Conservation (phyloP, 2,329 filamentous ascomycete species). For the Stachybotrys chartarum region DNA sequence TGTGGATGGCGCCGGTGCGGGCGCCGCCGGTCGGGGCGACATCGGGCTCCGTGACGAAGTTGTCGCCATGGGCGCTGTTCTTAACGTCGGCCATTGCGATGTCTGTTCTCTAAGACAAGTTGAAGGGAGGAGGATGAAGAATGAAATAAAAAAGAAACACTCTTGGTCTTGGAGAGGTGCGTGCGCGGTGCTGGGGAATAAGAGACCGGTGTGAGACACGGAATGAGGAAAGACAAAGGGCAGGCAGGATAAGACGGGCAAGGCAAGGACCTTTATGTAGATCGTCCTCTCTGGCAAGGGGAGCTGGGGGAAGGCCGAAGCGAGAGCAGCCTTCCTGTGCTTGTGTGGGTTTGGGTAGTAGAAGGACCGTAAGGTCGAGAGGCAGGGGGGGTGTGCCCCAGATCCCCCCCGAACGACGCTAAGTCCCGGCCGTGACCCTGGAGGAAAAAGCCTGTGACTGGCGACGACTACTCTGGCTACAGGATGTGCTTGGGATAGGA, state of each 20-base stretch:
- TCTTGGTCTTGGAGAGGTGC: background rate
- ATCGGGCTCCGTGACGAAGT: constrained; percentile 11
- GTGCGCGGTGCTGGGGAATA: background rate
- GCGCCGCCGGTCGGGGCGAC: constrained; percentile 11
- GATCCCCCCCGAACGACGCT: background rate
- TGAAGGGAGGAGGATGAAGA: background rate
- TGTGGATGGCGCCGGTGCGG: constrained; percentile 25
- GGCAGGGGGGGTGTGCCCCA: background rate
- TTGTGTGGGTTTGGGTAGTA: too few species aligned
- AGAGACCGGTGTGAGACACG: background rate
- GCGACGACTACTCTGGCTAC: too few species aligned
- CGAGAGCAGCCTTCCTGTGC: background rate
- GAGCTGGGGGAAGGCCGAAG: background rate
- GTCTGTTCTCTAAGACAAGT: background rate
- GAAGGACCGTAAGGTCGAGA: too few species aligned
- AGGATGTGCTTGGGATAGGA: too few species aligned
- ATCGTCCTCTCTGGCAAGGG: background rate
- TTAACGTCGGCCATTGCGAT: background rate
- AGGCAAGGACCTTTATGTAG: background rate
- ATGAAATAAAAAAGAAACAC: background rate
- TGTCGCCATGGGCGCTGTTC: constrained; percentile 5
- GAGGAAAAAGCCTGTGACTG: too few species aligned
- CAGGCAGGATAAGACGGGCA: background rate
- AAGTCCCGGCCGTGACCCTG: background rate
- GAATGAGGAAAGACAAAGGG: background rate